phyloP scores from a whole-genome alignment of 1,284 basidiomycete species.

The Vanrija pseudolonga region DNA sequence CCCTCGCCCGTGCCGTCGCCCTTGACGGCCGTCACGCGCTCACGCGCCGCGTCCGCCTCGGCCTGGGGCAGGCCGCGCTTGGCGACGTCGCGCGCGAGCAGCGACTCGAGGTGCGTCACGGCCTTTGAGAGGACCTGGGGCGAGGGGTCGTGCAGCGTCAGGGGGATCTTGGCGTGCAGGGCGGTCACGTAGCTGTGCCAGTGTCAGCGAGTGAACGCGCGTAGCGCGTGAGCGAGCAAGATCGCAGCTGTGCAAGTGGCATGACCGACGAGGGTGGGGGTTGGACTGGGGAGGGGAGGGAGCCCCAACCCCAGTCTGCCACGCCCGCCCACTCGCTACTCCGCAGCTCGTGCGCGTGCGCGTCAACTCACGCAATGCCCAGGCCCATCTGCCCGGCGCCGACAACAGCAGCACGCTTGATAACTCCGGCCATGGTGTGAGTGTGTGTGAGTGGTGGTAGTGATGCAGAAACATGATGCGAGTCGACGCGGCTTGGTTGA shows the following conservation, averaged over 20 bases:
- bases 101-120: conserved; percentile 55
- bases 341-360: no score
- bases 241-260: background rate
- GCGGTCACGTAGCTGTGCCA: conserved; percentile 39
- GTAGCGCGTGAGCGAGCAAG: background rate
- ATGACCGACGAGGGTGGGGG: background rate
- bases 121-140: conserved; percentile 31
- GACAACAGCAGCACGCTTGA: conserved; percentile 39
- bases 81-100: conserved; percentile 80
- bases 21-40: conserved; percentile 59
- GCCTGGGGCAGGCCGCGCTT: conserved; percentile 71
- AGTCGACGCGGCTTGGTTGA: no score
- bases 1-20: conserved; percentile 27
- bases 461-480: background rate
- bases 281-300: background rate
- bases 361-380: conserved; percentile 43
- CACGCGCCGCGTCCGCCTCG: conserved; percentile 69
- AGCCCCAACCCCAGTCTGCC: no score
- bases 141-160: conserved; percentile 41
- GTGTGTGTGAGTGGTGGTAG: background rate
- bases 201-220: background rate
- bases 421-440: conserved; percentile 10
- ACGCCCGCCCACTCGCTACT: no score
- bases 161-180: conserved; percentile 35
- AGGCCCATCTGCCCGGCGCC: conserved; percentile 48